Evolutionary conservation across 2,329 filamentous ascomycete species (phyloP).

Genomic region (Alternaria hordeiaustralica): DNA sequence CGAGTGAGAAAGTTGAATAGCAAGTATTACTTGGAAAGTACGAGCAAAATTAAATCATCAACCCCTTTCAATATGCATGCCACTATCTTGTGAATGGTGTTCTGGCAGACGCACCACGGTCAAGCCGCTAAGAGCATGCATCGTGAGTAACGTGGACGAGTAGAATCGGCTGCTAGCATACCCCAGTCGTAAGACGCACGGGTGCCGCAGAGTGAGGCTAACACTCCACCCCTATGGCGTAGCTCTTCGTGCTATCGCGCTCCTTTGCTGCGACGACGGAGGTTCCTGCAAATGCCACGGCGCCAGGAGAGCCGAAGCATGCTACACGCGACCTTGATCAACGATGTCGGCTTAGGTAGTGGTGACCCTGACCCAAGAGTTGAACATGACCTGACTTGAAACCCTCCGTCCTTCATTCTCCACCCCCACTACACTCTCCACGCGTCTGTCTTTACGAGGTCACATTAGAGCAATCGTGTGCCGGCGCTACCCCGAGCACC

Average conservation of each 20-base stretch:
- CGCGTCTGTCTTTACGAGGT: slow-evolving; percentile 32
- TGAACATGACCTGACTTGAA: slow-evolving; percentile 33
- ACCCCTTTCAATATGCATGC: slow-evolving; percentile 10
- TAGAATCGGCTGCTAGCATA: slow-evolving; percentile 28
- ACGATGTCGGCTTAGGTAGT: slow-evolving; percentile 19
- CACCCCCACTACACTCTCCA: slow-evolving; percentile 35
- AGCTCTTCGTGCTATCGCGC: slow-evolving; percentile 38
- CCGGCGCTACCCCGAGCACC: slow-evolving; percentile 22
- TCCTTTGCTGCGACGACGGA: slow-evolving; percentile 28
- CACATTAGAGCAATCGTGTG: slow-evolving; percentile 30
- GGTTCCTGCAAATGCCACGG: slow-evolving; percentile 25
- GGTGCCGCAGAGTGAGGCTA: slow-evolving; percentile 42
- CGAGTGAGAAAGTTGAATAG: slow-evolving; percentile 19
- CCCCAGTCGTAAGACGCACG: slow-evolving; percentile 29
- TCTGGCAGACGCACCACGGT: slow-evolving; percentile 16
- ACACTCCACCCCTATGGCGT: slow-evolving; percentile 33
- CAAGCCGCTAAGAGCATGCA: slow-evolving; percentile 30
- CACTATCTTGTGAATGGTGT: slow-evolving; percentile 17
- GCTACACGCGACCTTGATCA: slow-evolving; percentile 23
- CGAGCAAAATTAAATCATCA: slow-evolving; percentile 20
- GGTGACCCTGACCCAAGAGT: slow-evolving; percentile 18
- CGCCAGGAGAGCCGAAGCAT: slow-evolving; percentile 19
- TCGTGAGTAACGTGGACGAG: slow-evolving; percentile 44
- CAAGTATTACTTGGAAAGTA: slow-evolving; percentile 22
- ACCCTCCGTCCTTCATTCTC: slow-evolving; percentile 27